Evolutionary conservation across 1,284 basidiomycete genomes (phyloP), one percentile per base, ranked within the genome.

Genomic region (Laetiporus sulphureus): DNA sequence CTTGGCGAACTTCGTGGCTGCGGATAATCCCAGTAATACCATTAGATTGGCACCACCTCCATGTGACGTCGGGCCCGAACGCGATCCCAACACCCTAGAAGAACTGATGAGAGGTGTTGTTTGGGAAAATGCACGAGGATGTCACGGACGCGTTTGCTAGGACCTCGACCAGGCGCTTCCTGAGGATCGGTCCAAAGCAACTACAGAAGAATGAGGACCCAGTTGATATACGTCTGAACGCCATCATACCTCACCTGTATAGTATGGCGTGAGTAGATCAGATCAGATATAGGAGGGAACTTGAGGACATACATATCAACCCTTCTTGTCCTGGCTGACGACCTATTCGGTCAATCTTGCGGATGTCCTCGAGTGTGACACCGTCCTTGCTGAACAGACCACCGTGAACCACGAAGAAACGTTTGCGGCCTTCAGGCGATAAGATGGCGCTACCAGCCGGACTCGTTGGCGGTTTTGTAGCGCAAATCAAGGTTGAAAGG

Each of bases 161-260:
- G 95, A 0, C 94, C 94, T 30, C 96, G 82, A n/a, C 96, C 96
- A 11, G 80, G 81, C 34, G 72, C 62, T 32, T 86, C 83, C 64
- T 98, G 95, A 19, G 96, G 95, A 66, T 99, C 96, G 6, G 92
- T 96, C 93, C 93, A 96, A 18, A 96, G 72, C 21, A 83, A 61
- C 75, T 81, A 20, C 16, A 37, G 18, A 41, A 47, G 34, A 13
- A 22, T 13, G n/a, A 15, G 13, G 7, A 8, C 16, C 21, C 23
- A 8, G 11, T 19, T 16, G n/a, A 24, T 13, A 24, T 25, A 35
- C 4, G 41, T 35, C 13, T 35, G 20, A 32, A 6, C 7, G 6
- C 31, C 10, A 31, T n/a, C 53, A 16, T 67, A 82, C 78, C 72
- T 80, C 77, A 57, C 77, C 77, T 82, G 47, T 22, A 46, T 32